Evolutionary conservation across 768 basidiomycete species (phyloP).

Genomic region (Obba rivulosa): DNA sequence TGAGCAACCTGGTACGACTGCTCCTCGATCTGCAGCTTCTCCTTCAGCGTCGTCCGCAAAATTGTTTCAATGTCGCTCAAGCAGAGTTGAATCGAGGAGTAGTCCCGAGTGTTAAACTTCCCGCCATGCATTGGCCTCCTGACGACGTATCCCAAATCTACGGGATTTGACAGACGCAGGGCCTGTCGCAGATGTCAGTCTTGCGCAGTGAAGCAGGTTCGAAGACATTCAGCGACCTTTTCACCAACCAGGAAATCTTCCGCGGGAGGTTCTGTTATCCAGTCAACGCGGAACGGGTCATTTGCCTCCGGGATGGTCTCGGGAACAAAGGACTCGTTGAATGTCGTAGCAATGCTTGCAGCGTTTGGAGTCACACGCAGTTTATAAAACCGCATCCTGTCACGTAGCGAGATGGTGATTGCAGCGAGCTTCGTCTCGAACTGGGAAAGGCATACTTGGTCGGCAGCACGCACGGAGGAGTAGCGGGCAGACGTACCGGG

Average conservation of each 20-base stretch:
- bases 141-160: constrained; percentile 61
- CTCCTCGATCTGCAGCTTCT: constrained; percentile 49
- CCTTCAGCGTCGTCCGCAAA: constrained; percentile 53
- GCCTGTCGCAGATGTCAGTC: constrained; percentile 39
- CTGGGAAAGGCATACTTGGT: constrained; percentile 28
- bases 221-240: constrained; percentile 37
- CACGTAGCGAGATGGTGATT: constrained; percentile 66
- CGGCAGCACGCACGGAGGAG: neutral
- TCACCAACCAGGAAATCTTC: constrained; percentile 67
- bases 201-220: neutral
- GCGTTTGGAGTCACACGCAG: constrained; percentile 69
- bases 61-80: constrained; percentile 78
- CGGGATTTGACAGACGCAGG: constrained; percentile 64
- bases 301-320: constrained; percentile 83
- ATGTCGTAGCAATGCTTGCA: constrained; percentile 63
- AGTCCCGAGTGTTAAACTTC: constrained; percentile 78
- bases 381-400: constrained; percentile 85
- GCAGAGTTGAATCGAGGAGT: constrained; percentile 61
- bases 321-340: constrained; percentile 79
- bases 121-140: constrained; percentile 80
- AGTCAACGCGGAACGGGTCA: constrained; percentile 79
- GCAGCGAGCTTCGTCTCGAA: constrained; percentile 74
- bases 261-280: constrained; percentile 55
- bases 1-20: constrained; percentile 57
- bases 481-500: constrained; percentile 40